Evolutionary conservation across 202 grass and related monocot genomes (phyloP).

Genomic region (Zizania palustris): DNA sequence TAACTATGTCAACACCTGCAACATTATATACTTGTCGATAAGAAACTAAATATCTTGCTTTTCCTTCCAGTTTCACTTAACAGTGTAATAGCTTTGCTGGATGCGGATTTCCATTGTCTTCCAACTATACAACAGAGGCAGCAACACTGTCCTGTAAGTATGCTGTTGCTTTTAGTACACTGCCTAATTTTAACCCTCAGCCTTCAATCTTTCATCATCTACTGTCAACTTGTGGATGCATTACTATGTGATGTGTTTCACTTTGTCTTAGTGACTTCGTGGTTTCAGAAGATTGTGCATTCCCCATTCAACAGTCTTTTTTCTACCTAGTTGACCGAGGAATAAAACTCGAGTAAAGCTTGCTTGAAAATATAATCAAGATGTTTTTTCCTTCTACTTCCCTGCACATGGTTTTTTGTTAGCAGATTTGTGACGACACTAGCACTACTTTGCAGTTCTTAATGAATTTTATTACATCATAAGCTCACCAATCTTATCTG

Average conservation of each 20-base stretch:
- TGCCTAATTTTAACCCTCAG: constrained; percentile 8
- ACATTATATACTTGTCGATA: constrained; percentile 28
- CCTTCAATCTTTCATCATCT: constrained; percentile 18
- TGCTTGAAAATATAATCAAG: neutral
- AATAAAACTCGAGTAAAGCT: neutral
- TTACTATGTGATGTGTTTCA: constrained; percentile 3
- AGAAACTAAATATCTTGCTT: constrained; percentile 33
- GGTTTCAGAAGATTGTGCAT: constrained; percentile 6
- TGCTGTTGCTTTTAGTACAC: constrained; percentile 27
- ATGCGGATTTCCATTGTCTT: constrained; percentile 94
- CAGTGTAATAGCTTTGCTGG: constrained; percentile 93
- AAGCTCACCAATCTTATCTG: neutral
- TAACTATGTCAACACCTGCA: constrained; percentile 33
- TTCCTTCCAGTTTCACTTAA: constrained; percentile 85
- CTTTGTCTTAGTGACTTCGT: constrained; percentile 2
- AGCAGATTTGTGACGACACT: constrained; percentile 18
- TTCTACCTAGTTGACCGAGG: neutral
- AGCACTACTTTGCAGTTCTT: constrained; percentile 3
- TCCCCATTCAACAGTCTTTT: constrained; percentile 11
- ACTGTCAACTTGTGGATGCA: constrained; percentile 1
- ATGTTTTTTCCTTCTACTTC: neutral
- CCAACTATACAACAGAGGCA: constrained; percentile 91
- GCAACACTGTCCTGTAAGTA: constrained; percentile 93
- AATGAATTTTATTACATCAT: constrained; percentile 16
- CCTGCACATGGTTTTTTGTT: neutral